Percentiles rank a stretch among this genome's conserved stretches.
phyloP scores from a whole-genome alignment of 768 basidiomycete genomes.

The Gloeopeniophorella convolvens region DNA sequence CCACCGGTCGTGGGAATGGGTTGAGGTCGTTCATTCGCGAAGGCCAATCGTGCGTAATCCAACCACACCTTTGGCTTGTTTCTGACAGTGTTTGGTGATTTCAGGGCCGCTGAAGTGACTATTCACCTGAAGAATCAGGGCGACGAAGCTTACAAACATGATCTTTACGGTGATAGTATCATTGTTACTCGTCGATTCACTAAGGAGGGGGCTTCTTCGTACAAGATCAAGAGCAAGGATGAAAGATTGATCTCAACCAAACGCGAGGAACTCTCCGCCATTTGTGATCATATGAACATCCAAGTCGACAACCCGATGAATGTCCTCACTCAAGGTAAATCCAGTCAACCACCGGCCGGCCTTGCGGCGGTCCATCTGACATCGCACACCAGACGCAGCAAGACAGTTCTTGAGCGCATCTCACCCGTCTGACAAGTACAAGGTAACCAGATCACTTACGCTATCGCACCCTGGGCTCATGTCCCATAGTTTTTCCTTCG shows the following conservation, averaged over 20 bases:
- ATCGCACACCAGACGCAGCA: constrained; percentile 6
- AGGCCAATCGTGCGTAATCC: constrained; percentile 60
- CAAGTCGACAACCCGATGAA: constrained; percentile 97
- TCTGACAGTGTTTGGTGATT: background rate
- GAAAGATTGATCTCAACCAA: constrained; percentile 65
- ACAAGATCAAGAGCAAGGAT: constrained; percentile 75
- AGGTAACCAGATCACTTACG: constrained; percentile 38
- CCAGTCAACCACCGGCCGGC: no score
- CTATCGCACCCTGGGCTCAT: constrained; percentile 1
- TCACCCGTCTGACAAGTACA: constrained; percentile 80
- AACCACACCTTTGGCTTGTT: background rate
- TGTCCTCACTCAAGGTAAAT: constrained; percentile 75
- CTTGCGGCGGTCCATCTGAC: background rate
- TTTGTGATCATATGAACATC: constrained; percentile 94
- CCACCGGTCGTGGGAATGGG: constrained; percentile 83
- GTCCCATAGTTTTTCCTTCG: constrained; percentile 78
- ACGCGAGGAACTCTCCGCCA: constrained; percentile 78
- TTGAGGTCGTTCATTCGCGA: constrained; percentile 83
- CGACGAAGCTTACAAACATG: constrained; percentile 77
- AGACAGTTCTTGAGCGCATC: constrained; percentile 79
- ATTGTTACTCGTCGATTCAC: constrained; percentile 76
- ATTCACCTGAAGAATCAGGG: constrained; percentile 87
- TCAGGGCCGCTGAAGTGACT: constrained; percentile 66
- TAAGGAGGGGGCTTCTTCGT: constrained; percentile 66
- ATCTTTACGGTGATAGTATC: constrained; percentile 84